Base-by-base conservation (phyloP, 2,329 filamentous ascomycete genomes). In the Phyllosticta ampelicida region DNA sequence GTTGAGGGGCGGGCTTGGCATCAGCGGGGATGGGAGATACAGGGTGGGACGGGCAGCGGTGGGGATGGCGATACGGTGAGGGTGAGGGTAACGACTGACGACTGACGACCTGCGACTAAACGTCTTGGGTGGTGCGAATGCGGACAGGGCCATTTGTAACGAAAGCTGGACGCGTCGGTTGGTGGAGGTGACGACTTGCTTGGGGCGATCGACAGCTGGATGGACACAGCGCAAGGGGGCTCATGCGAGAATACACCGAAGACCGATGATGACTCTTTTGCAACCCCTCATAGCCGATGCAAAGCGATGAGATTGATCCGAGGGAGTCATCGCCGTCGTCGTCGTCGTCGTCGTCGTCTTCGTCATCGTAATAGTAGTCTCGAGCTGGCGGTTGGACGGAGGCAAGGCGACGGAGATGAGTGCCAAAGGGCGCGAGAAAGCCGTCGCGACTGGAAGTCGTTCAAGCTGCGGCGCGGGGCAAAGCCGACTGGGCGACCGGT, bases 71-170 rank as follows among this genome's bases (percentile, higher is more conserved):
- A 44, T n/a, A 18, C 48, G 48, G 3, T 30, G 54, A 36, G 29
- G 30, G 21, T 9, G 19, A 10, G 16, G 2, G 19, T n/a, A n/a
- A n/a, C n/a, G n/a, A n/a, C n/a, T n/a, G n/a, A n/a, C n/a, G n/a
- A n/a, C n/a, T n/a, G n/a, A n/a, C n/a, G n/a, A n/a, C n/a, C n/a
- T n/a, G n/a, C n/a, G n/a, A n/a, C n/a, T n/a, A n/a, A n/a, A n/a
- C n/a, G n/a, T n/a, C n/a, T n/a, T n/a, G n/a, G 53, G 20, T 13
- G 26, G 52, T 16, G 54, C 55, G 49, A 56, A 56, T 53, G 55
- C 29, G 55, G 55, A 21, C 29, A 23, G 20, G 29, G 49, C 9
- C 29, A 55, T 56, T 53, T 52, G 13, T 44, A 53, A n/a, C n/a
- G n/a, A n/a, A 58, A 23, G 19, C 18, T 30, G 50, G 23, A 3